Percentiles rank a stretch among this genome's conserved stretches.
These are phyloP conservation scores for Trametes sp. DNA, from an alignment of 1,284 basidiomycete genomes.

Conservation along the genomic window DNA sequence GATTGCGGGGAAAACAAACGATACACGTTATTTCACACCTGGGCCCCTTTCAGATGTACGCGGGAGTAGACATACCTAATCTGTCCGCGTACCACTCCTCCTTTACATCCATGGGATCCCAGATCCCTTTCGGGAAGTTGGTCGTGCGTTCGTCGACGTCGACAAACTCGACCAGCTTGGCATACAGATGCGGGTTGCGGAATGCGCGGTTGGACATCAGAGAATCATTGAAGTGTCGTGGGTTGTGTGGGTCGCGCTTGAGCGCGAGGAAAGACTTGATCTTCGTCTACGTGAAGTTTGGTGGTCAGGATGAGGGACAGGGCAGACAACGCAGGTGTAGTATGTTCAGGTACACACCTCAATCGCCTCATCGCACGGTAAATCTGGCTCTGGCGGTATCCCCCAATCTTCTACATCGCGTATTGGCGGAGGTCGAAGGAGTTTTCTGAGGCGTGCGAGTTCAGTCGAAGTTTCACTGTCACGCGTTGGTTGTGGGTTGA, in stretches of 20 bases:
- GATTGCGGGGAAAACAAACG: neutral
- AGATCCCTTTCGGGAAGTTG: conserved; percentile 76
- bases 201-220: conserved; percentile 91
- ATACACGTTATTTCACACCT: too few species aligned
- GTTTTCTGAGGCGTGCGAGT: conserved; percentile 56
- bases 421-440: conserved; percentile 70
- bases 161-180: conserved; percentile 91
- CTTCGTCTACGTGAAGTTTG: conserved; percentile 64
- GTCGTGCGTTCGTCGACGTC: conserved; percentile 87
- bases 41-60: neutral
- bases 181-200: conserved; percentile 93
- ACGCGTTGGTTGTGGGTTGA: neutral
- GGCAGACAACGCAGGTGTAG: conserved; percentile 13
- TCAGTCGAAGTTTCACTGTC: conserved; percentile 47
- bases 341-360: conserved; percentile 62
- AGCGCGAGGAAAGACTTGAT: conserved; percentile 78
- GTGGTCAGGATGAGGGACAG: conserved; percentile 33
- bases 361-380: conserved; percentile 65
- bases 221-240: conserved; percentile 95
- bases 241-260: conserved; percentile 65
- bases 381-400: conserved; percentile 68
- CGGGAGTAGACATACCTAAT: conserved; percentile 58
- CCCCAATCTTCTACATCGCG: conserved; percentile 78
- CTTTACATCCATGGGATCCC: conserved; percentile 71
- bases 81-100: conserved; percentile 74